Conservation (phyloP, 306 rosid genomes). For the Citrullus amarus region DNA sequence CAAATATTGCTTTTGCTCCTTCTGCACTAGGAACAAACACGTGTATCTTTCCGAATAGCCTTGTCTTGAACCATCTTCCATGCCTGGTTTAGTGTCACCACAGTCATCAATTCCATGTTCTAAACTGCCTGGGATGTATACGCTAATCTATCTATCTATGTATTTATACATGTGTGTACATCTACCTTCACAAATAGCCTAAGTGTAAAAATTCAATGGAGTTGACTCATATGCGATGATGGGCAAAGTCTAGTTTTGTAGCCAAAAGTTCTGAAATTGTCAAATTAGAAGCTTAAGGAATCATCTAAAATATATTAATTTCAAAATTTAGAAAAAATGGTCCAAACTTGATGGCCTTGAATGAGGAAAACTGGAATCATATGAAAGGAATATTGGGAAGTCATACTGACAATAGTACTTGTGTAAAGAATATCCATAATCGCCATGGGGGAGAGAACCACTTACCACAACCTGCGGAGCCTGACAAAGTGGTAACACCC, state of each 20-base stretch:
- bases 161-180: not conserved
- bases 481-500: conserved; percentile 72
- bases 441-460: conserved; percentile 6
- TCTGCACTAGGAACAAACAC: conserved; percentile 53
- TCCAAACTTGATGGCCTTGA: not conserved
- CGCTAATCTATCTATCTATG: not conserved
- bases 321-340: not conserved
- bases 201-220: not conserved
- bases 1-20: conserved; percentile 47
- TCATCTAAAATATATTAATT: not conserved
- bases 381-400: not conserved
- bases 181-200: not conserved
- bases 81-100: conserved; percentile 30
- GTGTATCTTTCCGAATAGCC: conserved; percentile 58
- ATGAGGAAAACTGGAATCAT: not conserved
- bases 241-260: not conserved
- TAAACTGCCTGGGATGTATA: not conserved
- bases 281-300: not conserved
- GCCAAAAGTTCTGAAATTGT: not conserved
- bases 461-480: conserved; percentile 58
- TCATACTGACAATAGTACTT: not conserved
- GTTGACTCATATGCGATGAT: not conserved
- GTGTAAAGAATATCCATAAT: not conserved
- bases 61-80: conserved; percentile 66
- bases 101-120: not conserved